Base-by-base conservation (phyloP, 441 rosid genomes). In the Omphalea diandra region DNA sequence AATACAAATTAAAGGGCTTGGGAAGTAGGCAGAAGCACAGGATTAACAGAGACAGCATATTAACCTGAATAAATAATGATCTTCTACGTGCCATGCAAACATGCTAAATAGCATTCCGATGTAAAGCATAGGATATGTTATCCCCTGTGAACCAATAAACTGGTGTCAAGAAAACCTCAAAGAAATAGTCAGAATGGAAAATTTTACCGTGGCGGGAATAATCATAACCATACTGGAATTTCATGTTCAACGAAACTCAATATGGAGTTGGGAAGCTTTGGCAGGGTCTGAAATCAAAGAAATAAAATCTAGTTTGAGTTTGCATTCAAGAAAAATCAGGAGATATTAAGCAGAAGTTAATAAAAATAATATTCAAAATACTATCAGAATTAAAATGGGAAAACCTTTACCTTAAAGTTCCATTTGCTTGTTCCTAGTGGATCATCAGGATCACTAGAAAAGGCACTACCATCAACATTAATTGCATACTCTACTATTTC, bases 1-100 rank as follows among this genome's bases (percentile, higher is more conserved):
- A 63, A 57, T 29, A 41, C 35, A 15, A 53, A n/a, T 32, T 26
- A 36, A n/a, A 26, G 27, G 17, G 36, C 15, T 8, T 27, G 17
- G 9, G 40, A 50, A 18, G 60, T 24, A 24, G 38, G 14, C 15
- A 61, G 20, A 50, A 0, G 7, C 33, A 43, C 7, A 6, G 6
- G 43, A 47, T 47, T 14, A 9, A 8, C 26, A 46, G 12, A 57
- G 29, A 65, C n/a, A n/a, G 57, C 1, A 67, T 3, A 38, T 33
- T 35, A 78, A 83, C 87, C 87, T 83, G 68, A 77, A 78, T n/a
- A 86, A 72, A 67, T 81, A 83, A 47, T 84, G 87, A 77, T 84
- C 90, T 67, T 86, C 90, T 41, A 81, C 84, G 41, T 86, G 88
- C 88, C 90, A 84, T 0, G 90, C 87, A 75, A 84, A 84, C 74